Evolutionary conservation across 2,329 filamentous ascomycete genomes (phyloP).

Genomic region (Shiraia sp.): DNA sequence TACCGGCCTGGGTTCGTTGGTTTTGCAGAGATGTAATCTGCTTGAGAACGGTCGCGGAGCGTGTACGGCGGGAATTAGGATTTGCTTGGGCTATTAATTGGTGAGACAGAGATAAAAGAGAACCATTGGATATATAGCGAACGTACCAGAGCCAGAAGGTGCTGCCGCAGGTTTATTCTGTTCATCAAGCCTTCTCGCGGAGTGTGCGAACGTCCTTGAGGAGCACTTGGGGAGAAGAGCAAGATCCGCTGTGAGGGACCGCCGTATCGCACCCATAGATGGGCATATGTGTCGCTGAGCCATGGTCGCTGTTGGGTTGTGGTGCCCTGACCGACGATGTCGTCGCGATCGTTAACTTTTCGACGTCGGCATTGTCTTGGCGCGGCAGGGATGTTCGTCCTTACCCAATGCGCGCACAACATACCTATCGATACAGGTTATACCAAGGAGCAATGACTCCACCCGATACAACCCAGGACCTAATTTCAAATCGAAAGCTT

Average conservation of each 20-base stretch:
- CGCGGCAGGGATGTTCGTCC: conserved; percentile 24
- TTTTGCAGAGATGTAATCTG: conserved; percentile 30
- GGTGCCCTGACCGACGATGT: conserved; percentile 10
- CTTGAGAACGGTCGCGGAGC: conserved; percentile 28
- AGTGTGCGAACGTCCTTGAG: conserved; percentile 31
- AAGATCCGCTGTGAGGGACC: conserved; percentile 24
- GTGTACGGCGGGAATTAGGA: conserved; percentile 28
- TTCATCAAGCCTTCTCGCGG: conserved; percentile 31
- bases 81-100: conserved; percentile 7
- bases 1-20: conserved; percentile 19
- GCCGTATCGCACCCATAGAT: conserved; percentile 36
- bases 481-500: too few relatives aligned
- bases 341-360: conserved; percentile 29
- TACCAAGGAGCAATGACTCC: too few relatives aligned
- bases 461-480: too few relatives aligned
- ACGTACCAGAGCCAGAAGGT: conserved; percentile 24
- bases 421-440: too few relatives aligned
- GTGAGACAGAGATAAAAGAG: conserved; percentile 11
- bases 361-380: conserved; percentile 31
- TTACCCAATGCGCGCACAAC: conserved; percentile 18
- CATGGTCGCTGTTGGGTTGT: conserved; percentile 32
- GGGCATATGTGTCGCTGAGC: conserved; percentile 40
- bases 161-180: conserved; percentile 23
- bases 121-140: conserved; percentile 1
- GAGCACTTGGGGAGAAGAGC: conserved; percentile 18